Percentiles rank a stretch among this genome's conserved stretches.
These are phyloP conservation scores for Hyaloscypha bicolor DNA, from an alignment of 495 filamentous ascomycete species.

Conservation along the genomic window DNA sequence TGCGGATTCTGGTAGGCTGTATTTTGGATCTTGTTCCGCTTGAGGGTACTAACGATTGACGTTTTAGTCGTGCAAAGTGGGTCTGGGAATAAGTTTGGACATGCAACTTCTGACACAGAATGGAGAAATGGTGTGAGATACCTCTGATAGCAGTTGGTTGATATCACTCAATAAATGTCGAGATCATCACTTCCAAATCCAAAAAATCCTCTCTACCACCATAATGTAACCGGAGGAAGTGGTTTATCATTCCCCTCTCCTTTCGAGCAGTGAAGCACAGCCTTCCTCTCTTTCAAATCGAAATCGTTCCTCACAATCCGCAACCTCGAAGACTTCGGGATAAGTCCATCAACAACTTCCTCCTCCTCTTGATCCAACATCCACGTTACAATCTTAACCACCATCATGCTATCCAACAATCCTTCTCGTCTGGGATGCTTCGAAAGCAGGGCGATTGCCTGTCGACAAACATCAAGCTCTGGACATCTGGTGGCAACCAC, in stretches of 20 bases:
- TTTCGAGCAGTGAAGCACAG: background rate
- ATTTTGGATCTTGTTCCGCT: background rate
- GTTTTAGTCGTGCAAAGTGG: background rate
- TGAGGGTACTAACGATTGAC: background rate
- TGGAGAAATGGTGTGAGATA: background rate
- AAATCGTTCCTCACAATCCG: constrained; percentile 8
- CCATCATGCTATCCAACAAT: constrained; percentile 63
- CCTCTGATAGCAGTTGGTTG: background rate
- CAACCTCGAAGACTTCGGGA: constrained; percentile 32
- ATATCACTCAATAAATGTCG: background rate
- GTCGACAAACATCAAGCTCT: constrained; percentile 52
- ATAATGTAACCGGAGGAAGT: background rate
- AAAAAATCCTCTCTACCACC: background rate
- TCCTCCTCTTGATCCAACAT: constrained; percentile 59
- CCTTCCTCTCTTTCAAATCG: constrained; percentile 4
- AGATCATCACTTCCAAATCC: background rate
- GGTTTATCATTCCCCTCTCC: background rate
- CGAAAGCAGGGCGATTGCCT: constrained; percentile 57
- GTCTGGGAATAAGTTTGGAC: background rate
- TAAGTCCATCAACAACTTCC: constrained; percentile 7
- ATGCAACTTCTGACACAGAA: background rate
- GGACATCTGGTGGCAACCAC: constrained; percentile 61
- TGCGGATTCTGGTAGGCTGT: constrained; percentile 6
- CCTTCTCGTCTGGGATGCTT: constrained; percentile 60
- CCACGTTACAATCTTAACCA: constrained; percentile 55